Percentiles rank a stretch among this genome's conserved stretches.
Evolutionary conservation across 2,329 filamentous ascomycete species (phyloP).

Genomic region (Colletotrichum viniferum): DNA sequence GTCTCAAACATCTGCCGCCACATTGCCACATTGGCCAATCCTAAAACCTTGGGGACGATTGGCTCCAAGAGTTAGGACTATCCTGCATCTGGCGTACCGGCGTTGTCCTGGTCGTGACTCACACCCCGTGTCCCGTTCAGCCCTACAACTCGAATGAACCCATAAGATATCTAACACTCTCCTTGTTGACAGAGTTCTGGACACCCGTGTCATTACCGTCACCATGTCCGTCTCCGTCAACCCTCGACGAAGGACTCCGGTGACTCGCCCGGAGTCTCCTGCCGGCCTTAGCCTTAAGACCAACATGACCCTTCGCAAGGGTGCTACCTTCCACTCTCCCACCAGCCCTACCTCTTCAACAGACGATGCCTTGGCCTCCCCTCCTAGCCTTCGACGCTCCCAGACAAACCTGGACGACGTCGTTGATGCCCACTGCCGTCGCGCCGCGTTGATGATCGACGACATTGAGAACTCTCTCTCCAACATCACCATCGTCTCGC

Average conservation of each 20-base stretch:
- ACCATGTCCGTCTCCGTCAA: slow-evolving; percentile 52
- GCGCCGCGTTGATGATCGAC: slow-evolving; percentile 69
- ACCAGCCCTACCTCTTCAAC: slow-evolving; percentile 38
- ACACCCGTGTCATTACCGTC: slow-evolving; percentile 30
- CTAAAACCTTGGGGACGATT: slow-evolving; percentile 5
- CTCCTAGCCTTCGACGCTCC: slow-evolving; percentile 66
- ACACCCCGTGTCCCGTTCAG: slow-evolving; percentile 28
- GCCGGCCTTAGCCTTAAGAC: slow-evolving; percentile 54
- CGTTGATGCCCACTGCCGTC: slow-evolving; percentile 71
- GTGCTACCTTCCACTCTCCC: slow-evolving; percentile 68
- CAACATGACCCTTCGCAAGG: slow-evolving; percentile 69
- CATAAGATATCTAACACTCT: slow-evolving; percentile 21
- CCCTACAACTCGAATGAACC: slow-evolving; percentile 22
- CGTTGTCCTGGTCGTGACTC: slow-evolving; percentile 32
- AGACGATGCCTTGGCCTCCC: slow-evolving; percentile 45
- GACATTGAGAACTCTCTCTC: slow-evolving; percentile 68
- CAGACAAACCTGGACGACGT: slow-evolving; percentile 75
- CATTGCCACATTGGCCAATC: slow-evolving; percentile 17
- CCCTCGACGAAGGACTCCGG: slow-evolving; percentile 50
- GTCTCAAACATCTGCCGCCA: slow-evolving; percentile 13
- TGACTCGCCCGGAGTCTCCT: slow-evolving; percentile 42
- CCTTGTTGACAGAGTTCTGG: slow-evolving; percentile 30
- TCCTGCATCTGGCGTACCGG: not conserved
- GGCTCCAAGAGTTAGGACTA: slow-evolving; percentile 16
- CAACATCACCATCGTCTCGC: slow-evolving; percentile 45